Percentiles rank a stretch among this genome's conserved stretches.
Conservation (phyloP, 257 asterid species). For the Solanum neorickii region DNA sequence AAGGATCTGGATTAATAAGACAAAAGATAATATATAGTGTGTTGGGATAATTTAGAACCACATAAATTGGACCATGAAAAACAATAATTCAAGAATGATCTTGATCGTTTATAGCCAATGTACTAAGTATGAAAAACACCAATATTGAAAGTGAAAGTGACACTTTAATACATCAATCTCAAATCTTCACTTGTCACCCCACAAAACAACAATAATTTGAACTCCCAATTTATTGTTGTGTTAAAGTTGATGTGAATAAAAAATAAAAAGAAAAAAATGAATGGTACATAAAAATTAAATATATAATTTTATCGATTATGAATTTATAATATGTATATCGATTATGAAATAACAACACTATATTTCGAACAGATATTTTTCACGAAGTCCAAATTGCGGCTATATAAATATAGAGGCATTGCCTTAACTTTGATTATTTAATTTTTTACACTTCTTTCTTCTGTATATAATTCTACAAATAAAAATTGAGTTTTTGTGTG, state of each 20-base stretch:
- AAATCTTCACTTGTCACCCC: too few species aligned
- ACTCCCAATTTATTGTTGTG: background rate
- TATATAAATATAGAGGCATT: background rate
- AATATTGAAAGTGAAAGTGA: background rate
- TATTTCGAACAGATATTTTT: background rate
- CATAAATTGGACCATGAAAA: background rate
- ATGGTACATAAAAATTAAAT: too few species aligned
- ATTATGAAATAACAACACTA: too few species aligned
- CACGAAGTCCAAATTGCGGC: background rate
- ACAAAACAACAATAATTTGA: background rate
- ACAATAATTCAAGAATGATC: background rate
- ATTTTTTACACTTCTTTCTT: too few species aligned
- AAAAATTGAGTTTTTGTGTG: too few species aligned
- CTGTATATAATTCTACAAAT: background rate
- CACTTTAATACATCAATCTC: background rate
- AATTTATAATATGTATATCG: too few species aligned
- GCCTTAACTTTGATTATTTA: background rate
- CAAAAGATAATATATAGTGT: background rate
- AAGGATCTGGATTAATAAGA: background rate
- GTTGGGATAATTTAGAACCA: background rate
- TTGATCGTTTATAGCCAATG: background rate
- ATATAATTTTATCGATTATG: too few species aligned
- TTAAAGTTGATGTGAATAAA: background rate
- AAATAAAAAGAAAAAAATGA: rapidly evolving
- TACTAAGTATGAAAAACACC: background rate